Percentiles rank a stretch among this genome's conserved stretches.
Conservation (phyloP, 176 grass and related monocot species). For the Microstegium vimineum region DNA sequence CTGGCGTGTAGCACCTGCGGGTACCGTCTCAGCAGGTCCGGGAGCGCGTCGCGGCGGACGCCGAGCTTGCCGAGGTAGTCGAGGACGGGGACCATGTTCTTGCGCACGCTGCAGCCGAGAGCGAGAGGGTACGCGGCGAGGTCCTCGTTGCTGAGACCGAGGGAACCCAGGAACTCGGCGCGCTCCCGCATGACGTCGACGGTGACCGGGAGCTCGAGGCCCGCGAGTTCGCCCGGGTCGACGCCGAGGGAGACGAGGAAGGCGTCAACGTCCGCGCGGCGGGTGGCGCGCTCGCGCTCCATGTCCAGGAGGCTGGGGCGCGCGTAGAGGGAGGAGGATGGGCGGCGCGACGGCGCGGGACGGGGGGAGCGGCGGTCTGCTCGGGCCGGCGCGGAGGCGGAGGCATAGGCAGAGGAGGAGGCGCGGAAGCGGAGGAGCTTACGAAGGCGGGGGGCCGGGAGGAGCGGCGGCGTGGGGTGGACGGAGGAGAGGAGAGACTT, state of each 20-base stretch:
- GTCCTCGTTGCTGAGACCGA: constrained; percentile 41
- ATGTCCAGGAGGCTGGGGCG: constrained; percentile 70
- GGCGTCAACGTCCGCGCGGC: constrained; percentile 56
- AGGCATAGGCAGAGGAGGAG: neutral
- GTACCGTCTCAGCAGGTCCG: constrained; percentile 61
- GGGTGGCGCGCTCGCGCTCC: constrained; percentile 50
- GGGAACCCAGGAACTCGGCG: constrained; percentile 60
- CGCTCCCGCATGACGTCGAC: constrained; percentile 80
- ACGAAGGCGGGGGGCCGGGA: constrained; percentile 18
- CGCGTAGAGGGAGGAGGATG: constrained; percentile 55
- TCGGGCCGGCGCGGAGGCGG: constrained; percentile 21
- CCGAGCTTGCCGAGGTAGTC: constrained; percentile 81
- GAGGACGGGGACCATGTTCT: constrained; percentile 87
- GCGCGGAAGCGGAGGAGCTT: constrained; percentile 21
- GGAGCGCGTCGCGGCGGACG: constrained; percentile 53
- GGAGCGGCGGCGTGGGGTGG: constrained; percentile 28
- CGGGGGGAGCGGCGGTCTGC: constrained; percentile 1
- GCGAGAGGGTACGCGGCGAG: constrained; percentile 68
- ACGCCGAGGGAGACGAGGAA: constrained; percentile 49
- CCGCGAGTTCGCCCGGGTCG: constrained; percentile 61
- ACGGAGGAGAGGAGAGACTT: constrained; percentile 36
- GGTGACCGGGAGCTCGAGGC: constrained; percentile 77
- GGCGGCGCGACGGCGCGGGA: neutral
- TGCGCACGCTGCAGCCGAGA: constrained; percentile 76
- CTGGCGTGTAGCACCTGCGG: constrained; percentile 79